Evolutionary conservation across 2,329 filamentous ascomycete species (phyloP).

Genomic region (Sclerotinia spermophila): DNA sequence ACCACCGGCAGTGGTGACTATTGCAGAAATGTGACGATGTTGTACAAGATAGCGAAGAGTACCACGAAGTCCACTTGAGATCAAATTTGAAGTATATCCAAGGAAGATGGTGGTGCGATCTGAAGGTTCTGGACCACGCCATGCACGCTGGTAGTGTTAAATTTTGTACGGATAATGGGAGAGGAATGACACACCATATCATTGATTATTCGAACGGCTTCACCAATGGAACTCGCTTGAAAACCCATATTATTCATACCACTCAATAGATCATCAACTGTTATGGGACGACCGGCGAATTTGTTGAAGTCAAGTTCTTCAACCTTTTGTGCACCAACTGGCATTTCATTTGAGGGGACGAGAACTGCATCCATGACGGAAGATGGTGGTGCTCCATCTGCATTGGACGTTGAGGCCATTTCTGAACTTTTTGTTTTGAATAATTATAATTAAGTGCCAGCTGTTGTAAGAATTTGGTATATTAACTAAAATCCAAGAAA

Average conservation of each 20-base stretch:
- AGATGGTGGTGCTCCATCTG: slow-evolving; percentile 46
- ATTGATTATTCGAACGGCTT: slow-evolving; percentile 89
- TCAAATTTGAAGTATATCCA: slow-evolving; percentile 95
- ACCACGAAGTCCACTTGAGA: slow-evolving; percentile 90
- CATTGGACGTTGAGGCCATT: slow-evolving; percentile 17
- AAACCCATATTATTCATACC: slow-evolving; percentile 86
- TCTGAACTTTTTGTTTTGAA: background rate
- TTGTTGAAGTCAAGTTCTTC: slow-evolving; percentile 90
- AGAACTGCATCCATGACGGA: slow-evolving; percentile 77
- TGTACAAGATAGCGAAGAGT: slow-evolving; percentile 89
- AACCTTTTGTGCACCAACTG: slow-evolving; percentile 73
- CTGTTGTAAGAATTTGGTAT: background rate
- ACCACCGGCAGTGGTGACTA: slow-evolving; percentile 93
- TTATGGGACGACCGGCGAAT: slow-evolving; percentile 69
- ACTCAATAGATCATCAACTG: slow-evolving; percentile 76
- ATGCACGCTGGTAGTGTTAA: slow-evolving; percentile 59
- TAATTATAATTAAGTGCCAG: background rate
- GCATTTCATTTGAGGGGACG: slow-evolving; percentile 77
- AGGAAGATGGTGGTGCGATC: slow-evolving; percentile 90
- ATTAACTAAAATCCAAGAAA: background rate
- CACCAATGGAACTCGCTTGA: slow-evolving; percentile 74
- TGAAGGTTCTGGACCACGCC: slow-evolving; percentile 74
- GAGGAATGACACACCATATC: slow-evolving; percentile 66
- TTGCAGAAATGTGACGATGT: slow-evolving; percentile 85
- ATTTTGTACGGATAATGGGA: background rate